Conservation (phyloP, 2,329 filamentous ascomycete genomes). For the Botrytis fabae region DNA sequence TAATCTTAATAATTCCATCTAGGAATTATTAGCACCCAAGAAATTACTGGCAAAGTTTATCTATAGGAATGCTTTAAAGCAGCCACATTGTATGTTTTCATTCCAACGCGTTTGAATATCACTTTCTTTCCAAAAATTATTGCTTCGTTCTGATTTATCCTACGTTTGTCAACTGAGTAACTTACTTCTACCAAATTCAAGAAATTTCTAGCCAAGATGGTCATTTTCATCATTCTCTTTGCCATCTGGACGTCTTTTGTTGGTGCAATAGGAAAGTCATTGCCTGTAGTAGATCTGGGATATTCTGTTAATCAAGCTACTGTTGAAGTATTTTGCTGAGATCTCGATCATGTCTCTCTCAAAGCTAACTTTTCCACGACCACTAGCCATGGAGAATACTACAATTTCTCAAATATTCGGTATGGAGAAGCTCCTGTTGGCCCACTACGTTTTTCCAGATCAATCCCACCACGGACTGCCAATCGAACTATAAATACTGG, state of each 20-base stretch:
- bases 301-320: conserved; percentile 38
- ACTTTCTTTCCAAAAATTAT: not conserved
- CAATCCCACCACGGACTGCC: conserved; percentile 38
- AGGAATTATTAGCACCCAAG: not conserved
- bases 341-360: conserved; percentile 22
- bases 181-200: not conserved
- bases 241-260: not conserved
- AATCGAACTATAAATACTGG: conserved; percentile 38
- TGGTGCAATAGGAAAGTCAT: not conserved
- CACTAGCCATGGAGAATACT: conserved; percentile 36
- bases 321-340: conserved; percentile 28
- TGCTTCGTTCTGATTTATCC: too few relatives aligned
- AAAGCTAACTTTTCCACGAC: conserved; percentile 11
- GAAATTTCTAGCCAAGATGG: not conserved
- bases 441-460: conserved; percentile 46
- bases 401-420: conserved; percentile 47
- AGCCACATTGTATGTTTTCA: not conserved
- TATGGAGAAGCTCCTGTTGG: conserved; percentile 48
- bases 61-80: not conserved
- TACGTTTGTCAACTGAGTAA: not conserved
- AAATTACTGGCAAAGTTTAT: not conserved
- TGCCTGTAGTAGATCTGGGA: conserved; percentile 37
- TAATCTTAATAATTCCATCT: not conserved
- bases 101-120: not conserved
- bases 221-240: not conserved